These are phyloP conservation scores for Gracilaria domingensis DNA, from an alignment of 23 red algal genomes.

Conservation along the genomic window DNA sequence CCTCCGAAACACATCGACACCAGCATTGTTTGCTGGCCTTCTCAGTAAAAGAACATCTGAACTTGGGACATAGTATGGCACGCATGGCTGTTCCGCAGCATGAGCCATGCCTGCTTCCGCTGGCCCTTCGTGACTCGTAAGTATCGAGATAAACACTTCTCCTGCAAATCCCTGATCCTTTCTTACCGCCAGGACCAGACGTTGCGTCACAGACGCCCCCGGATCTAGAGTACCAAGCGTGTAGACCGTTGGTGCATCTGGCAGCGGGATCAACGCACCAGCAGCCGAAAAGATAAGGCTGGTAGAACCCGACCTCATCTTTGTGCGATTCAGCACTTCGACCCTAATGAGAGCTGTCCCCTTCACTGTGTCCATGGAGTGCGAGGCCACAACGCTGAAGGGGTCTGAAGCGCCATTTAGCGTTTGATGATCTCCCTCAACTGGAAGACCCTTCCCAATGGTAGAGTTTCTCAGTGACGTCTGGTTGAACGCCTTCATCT, in stretches of 20 bases:
- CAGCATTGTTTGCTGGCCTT: slow-evolving; percentile 45
- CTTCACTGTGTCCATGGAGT: slow-evolving; percentile 70
- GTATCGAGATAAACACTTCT: slow-evolving; percentile 54
- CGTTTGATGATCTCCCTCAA: slow-evolving; percentile 55
- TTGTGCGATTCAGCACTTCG: slow-evolving; percentile 48
- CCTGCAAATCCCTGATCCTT: slow-evolving; percentile 65
- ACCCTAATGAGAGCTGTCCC: slow-evolving; percentile 57
- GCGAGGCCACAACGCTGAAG: slow-evolving; percentile 66
- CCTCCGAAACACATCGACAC: slow-evolving; percentile 78
- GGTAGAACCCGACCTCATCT: slow-evolving; percentile 21
- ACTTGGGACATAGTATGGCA: slow-evolving; percentile 78
- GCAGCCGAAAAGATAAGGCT: slow-evolving; percentile 41
- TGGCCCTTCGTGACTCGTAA: slow-evolving; percentile 27
- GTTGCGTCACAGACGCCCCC: slow-evolving; percentile 39
- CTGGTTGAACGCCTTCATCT: slow-evolving; percentile 41
- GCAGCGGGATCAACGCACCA: slow-evolving; percentile 58
- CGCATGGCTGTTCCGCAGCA: slow-evolving; percentile 46
- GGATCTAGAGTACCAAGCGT: slow-evolving; percentile 48
- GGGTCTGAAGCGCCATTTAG: slow-evolving; percentile 70
- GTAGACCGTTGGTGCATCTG: slow-evolving; percentile 50
- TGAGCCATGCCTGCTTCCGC: slow-evolving; percentile 4
- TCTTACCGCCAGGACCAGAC: slow-evolving; percentile 60
- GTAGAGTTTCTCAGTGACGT: slow-evolving; percentile 22
- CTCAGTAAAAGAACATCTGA: slow-evolving; percentile 74
- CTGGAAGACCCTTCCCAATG: slow-evolving; percentile 21